Evolutionary conservation across 208 protist genomes (phyloP), one percentile per base, ranked within the genome.

Genomic region (Leishmania tarentolae): DNA sequence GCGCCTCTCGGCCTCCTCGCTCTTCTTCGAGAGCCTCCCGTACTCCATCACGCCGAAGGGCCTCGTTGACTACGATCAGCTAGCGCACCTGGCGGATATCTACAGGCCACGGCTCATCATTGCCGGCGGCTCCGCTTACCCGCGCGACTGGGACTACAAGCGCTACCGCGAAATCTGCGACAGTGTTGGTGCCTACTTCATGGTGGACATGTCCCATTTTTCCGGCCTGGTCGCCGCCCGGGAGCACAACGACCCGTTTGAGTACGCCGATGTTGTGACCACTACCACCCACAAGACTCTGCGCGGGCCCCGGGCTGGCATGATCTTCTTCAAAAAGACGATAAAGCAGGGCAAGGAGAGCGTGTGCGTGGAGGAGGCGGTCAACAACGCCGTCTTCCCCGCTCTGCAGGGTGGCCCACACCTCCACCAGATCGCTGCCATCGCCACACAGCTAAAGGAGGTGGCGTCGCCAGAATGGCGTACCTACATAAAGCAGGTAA

Each of bases 231-330:
- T 99, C 44, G 97, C 98, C 3, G 93, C 97, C 44, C 84, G 94
- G 63, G 87, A 93, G 69, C 85, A 95, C 74, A 82, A 91, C 70
- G 86, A 84, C 68, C 99, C 99, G 19, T 99, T 99, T 83, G 90
- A 96, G 40, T 95, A 94, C 85, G 98, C 93, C 75, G 99, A 99
- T 88, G 85, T 99, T 52, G 99, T 99, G 21, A 99, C 99, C 17
- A 99, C 99, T 8, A 99, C 99, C 35, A 99, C 99, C 40, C 99
- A 99, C 95, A 99, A 99, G 94, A 99, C 99, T 44, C 91, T 99
- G 1, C 95, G 99, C 78, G 99, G 99, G 35, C 99, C 99, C 28
- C 94, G 99, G 72, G 92, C 98, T 44, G 99, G 98, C 76, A 90
- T 99, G 71, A 99, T 99, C 89, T 99, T 99, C 88, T 99, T 93